Evolutionary conservation across 495 filamentous ascomycete species (phyloP).

Genomic region (Penicillium cosmopolitanum): DNA sequence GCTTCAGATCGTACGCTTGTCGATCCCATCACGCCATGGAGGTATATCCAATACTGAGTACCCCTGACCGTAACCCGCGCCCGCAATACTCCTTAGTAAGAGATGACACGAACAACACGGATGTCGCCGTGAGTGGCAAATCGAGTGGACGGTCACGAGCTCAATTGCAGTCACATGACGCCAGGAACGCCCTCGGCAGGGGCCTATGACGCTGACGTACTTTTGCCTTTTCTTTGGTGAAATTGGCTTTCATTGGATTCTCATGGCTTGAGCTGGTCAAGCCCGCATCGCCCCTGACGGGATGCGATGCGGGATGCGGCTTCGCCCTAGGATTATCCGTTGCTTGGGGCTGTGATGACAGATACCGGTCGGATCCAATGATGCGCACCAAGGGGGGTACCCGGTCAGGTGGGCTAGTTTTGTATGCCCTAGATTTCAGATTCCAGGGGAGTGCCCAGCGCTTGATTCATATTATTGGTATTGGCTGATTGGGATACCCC

Average conservation of each 20-base stretch:
- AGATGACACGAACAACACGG: not conserved
- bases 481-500: not conserved
- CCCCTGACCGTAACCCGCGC: not conserved
- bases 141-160: conserved; percentile 31
- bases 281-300: too few relatives aligned
- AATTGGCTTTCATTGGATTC: not conserved
- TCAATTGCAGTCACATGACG: conserved; percentile 26
- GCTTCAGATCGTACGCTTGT: not conserved
- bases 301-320: not conserved
- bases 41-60: not conserved
- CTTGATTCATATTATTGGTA: not conserved
- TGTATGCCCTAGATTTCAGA: conserved; percentile 11
- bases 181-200: conserved; percentile 24
- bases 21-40: not conserved
- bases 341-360: conserved; percentile 15
- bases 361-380: conserved; percentile 23
- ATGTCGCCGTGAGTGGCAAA: conserved; percentile 9
- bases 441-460: not conserved
- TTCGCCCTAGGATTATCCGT: not conserved
- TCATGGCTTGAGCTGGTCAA: not conserved
- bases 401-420: conserved; percentile 11
- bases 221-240: conserved; percentile 1
- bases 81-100: conserved; percentile 1
- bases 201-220: conserved; percentile 22
- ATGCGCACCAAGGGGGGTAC: conserved; percentile 10